Base-by-base conservation (phyloP, 2,329 filamentous ascomycete species). In the Beauveria medogensis region DNA sequence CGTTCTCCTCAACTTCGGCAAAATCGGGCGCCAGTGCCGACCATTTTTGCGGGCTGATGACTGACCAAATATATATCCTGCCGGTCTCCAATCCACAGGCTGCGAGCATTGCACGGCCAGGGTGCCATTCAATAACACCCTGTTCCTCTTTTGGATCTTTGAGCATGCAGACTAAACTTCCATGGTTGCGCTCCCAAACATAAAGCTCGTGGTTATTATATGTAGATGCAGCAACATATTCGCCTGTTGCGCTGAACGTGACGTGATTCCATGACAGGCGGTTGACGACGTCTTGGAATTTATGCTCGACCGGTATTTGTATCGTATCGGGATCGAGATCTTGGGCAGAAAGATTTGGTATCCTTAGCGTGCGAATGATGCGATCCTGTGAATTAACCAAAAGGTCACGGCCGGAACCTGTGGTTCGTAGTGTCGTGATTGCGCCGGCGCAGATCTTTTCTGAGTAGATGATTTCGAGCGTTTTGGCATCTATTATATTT, bases 151-250 rank as follows among this genome's bases (percentile, higher is more conserved):
- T 95, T 1, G 93, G 92, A 0, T 94, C 93, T 73, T 99, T 95
- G 44, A 99, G 81, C 78, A 99, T 99, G 73, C 96, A 95, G 58
- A 97, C 92, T 61, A 99, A 78, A 74, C 91, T 96, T 55, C 94
- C 94, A 69, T 95, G 91, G 60, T 88, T 89, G 59, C 94, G 86
- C 75, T 99, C 94, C 94, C 93, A 97, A 30, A 97, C 92, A 74
- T 97, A 97, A 65, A 99, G 90, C 74, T 99, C 93, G 68, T 97
- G 92, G 70, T 99, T 99, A 80, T 97, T 97, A 73, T 92, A 96
- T 2, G 94, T 97, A 28, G 92, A 96, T 0, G 95, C 94, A 26
- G 92, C 92, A 46, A 99, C 92, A 71, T 97, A 97, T 74, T 99
- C 94, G 57, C 92, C 92, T 0, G 90, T 94, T 1, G 91, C 89